Evolutionary conservation across 768 basidiomycete species (phyloP).

Genomic region (Phlegmacium glaucopus): DNA sequence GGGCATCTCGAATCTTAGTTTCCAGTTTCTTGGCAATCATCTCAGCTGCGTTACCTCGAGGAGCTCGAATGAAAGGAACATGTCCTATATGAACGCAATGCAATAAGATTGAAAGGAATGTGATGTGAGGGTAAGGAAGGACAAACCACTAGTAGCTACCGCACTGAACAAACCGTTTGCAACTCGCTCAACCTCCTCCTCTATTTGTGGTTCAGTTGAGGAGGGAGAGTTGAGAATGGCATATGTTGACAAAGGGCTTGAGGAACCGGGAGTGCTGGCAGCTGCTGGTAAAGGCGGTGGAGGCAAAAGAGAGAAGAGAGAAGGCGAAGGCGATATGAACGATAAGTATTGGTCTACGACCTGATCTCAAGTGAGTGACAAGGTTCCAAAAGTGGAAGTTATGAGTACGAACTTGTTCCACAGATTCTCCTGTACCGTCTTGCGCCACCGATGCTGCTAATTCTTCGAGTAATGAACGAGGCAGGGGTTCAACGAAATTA

Average conservation of each 20-base stretch:
- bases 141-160: slow-evolving; percentile 77
- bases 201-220: slow-evolving; percentile 87
- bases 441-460: slow-evolving; percentile 85
- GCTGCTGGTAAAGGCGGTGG: slow-evolving; percentile 41
- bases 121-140: background rate
- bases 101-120: slow-evolving; percentile 1
- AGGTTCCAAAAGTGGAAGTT: slow-evolving; percentile 2
- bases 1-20: slow-evolving; percentile 82
- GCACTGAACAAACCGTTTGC: slow-evolving; percentile 91
- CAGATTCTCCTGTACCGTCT: slow-evolving; percentile 77
- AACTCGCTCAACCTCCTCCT: slow-evolving; percentile 89
- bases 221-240: slow-evolving; percentile 86
- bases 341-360: slow-evolving; percentile 97
- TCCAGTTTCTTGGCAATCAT: slow-evolving; percentile 99
- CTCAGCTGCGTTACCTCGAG: slow-evolving; percentile 95
- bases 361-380: slow-evolving; percentile 32
- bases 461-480: slow-evolving; percentile 88
- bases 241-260: slow-evolving; percentile 62
- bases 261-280: slow-evolving; percentile 26
- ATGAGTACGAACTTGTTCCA: slow-evolving; percentile 59
- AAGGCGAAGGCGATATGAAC: slow-evolving; percentile 90
- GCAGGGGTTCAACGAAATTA: slow-evolving; percentile 92
- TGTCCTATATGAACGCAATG: slow-evolving; percentile 49
- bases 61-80: slow-evolving; percentile 92
- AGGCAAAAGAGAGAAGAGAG: slow-evolving; percentile 87